Conservation (phyloP, 2,329 filamentous ascomycete genomes). For the Botrytis hyacinthi region DNA sequence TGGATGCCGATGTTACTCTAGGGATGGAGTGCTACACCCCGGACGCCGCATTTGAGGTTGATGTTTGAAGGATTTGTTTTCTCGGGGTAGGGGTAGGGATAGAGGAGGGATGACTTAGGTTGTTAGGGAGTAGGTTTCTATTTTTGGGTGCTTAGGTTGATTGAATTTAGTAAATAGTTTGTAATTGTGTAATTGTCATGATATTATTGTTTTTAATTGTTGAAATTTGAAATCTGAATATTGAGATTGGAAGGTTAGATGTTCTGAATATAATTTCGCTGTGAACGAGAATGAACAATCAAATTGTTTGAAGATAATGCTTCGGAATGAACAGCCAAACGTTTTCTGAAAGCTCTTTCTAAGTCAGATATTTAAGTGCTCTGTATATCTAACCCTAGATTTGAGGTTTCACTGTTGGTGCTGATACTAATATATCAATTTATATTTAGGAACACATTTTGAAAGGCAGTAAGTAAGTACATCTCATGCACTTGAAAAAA, state of each 20-base stretch:
- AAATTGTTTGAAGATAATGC: not conserved
- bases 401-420: not conserved
- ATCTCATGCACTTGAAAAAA: not conserved
- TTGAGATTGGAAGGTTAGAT: not conserved
- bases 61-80: not conserved
- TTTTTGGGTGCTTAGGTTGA: not conserved
- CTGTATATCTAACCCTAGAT: rapidly evolving
- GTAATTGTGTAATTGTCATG: no score
- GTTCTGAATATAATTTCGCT: not conserved
- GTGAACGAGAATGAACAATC: not conserved
- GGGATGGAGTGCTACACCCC: not conserved
- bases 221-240: no score
- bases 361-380: not conserved
- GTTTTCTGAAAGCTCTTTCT: rapidly evolving
- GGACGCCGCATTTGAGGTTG: not conserved
- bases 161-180: no score
- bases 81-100: no score
- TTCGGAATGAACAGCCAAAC: not conserved
- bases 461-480: not conserved
- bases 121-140: not conserved
- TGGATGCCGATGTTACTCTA: not conserved
- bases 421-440: not conserved
- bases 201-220: no score
- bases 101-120: no score
- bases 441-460: not conserved